Conservation (phyloP, 805 yeast species). For the Metschnikowia gruessii region DNA sequence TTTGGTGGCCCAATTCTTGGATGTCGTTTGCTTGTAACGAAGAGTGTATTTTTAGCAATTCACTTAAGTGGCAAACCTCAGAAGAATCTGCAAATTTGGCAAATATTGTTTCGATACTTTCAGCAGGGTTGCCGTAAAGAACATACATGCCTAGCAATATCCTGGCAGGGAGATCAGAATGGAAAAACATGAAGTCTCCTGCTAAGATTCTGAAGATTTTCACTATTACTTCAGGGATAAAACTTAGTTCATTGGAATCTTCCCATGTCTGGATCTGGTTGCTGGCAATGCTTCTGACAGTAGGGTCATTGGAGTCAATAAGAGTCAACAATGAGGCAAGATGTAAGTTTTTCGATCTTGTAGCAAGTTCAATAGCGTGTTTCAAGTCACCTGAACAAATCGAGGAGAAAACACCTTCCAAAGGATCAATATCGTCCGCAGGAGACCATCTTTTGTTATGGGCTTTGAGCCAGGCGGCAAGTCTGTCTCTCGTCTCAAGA, state of each 20-base stretch:
- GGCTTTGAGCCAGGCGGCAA: conserved; percentile 57
- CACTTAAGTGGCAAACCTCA: conserved; percentile 1
- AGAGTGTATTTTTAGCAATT: conserved; percentile 22
- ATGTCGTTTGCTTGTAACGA: conserved; percentile 6
- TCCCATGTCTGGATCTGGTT: conserved; percentile 69
- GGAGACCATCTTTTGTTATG: conserved; percentile 27
- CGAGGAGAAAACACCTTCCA: conserved; percentile 41
- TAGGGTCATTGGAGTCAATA: conserved; percentile 65
- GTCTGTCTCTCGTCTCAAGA: conserved; percentile 38
- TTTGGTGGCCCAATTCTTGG: conserved; percentile 8
- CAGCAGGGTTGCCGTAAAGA: conserved; percentile 53
- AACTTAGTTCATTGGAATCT: conserved; percentile 34
- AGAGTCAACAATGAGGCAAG: conserved; percentile 67
- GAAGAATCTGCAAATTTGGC: not conserved
- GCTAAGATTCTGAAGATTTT: conserved; percentile 65
- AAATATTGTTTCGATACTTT: conserved; percentile 10
- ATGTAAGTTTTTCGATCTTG: conserved; percentile 62
- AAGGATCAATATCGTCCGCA: conserved; percentile 22
- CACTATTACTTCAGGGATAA: conserved; percentile 52
- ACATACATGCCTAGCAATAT: conserved; percentile 55
- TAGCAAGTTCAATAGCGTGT: conserved; percentile 61
- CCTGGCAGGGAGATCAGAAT: conserved; percentile 61
- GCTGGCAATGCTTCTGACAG: conserved; percentile 52
- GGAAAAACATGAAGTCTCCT: conserved; percentile 43
- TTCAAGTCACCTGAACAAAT: conserved; percentile 55